These are phyloP conservation scores for Lachancea lanzarotensis DNA, from an alignment of 805 yeast species.

Conservation along the genomic window DNA sequence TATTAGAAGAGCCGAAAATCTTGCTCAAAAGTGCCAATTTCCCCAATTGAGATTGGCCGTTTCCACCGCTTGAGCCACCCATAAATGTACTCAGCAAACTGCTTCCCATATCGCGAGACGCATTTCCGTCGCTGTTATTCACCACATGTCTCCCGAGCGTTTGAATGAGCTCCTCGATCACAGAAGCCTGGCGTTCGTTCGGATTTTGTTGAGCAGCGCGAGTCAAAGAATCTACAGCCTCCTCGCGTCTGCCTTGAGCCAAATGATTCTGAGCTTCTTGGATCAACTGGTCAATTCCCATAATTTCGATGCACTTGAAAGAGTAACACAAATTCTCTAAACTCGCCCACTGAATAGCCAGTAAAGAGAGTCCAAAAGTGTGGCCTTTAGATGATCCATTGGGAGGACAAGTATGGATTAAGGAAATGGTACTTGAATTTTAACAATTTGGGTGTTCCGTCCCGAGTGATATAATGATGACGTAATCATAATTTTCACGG, in stretches of 20 bases:
- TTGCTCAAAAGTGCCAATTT: slow-evolving; percentile 26
- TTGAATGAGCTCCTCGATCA: slow-evolving; percentile 21
- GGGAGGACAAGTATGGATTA: too few relatives aligned
- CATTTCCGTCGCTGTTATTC: slow-evolving; percentile 14
- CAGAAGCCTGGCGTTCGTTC: slow-evolving; percentile 16
- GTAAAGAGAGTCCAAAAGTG: too few relatives aligned
- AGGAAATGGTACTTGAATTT: too few relatives aligned
- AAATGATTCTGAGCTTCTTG: slow-evolving; percentile 20
- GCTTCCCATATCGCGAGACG: slow-evolving; percentile 19
- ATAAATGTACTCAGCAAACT: slow-evolving; percentile 19
- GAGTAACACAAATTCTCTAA: too few relatives aligned
- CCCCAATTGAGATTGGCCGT: slow-evolving; percentile 24
- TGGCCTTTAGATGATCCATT: too few relatives aligned
- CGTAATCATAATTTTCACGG: too few relatives aligned
- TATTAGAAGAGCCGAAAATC: slow-evolving; percentile 16
- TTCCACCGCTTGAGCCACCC: slow-evolving; percentile 9
- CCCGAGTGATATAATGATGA: too few relatives aligned
- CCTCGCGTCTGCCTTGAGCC: slow-evolving; percentile 21
- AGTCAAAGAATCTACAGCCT: slow-evolving; percentile 26
- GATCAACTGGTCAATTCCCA: slow-evolving; percentile 17
- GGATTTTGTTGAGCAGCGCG: slow-evolving; percentile 24
- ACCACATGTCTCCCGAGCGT: slow-evolving; percentile 18
- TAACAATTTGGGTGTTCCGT: too few relatives aligned
- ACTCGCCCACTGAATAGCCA: too few relatives aligned
- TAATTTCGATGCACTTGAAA: neutral